Percentiles rank a stretch among this genome's conserved stretches.
Evolutionary conservation across 257 asterid genomes (phyloP).

Genomic region (Anisodus tanguticus): DNA sequence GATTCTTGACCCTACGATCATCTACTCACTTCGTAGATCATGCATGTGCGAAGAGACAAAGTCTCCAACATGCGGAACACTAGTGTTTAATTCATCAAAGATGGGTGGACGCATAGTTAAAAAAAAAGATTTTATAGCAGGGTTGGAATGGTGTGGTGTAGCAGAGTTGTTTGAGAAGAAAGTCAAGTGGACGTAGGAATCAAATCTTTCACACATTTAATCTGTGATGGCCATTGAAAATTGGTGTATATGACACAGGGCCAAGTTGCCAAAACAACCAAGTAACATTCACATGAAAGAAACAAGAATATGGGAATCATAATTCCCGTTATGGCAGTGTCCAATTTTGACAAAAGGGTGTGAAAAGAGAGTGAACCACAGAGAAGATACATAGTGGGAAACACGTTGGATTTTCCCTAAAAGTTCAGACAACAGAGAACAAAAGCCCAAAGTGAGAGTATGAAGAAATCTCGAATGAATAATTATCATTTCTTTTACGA

Average conservation of each 20-base stretch:
- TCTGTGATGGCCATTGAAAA: not conserved
- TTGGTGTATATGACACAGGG: not conserved
- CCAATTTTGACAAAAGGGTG: not conserved
- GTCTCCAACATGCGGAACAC: too few relatives aligned
- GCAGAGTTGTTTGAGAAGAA: too few relatives aligned
- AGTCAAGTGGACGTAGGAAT: not conserved
- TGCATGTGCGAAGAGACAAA: too few relatives aligned
- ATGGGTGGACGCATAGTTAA: too few relatives aligned
- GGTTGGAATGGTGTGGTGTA: not conserved
- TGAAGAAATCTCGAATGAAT: not conserved
- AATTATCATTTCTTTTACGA: not conserved
- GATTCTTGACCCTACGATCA: too few relatives aligned
- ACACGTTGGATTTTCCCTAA: not conserved
- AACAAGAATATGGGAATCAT: too few relatives aligned
- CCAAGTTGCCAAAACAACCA: not conserved
- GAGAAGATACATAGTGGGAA: not conserved
- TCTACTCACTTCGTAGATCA: too few relatives aligned
- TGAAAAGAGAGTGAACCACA: not conserved
- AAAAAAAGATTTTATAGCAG: too few relatives aligned
- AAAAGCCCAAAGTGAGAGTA: not conserved
- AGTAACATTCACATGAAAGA: not conserved
- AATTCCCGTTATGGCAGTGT: too few relatives aligned
- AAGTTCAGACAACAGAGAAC: slow-evolving; percentile 9
- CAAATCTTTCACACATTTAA: not conserved
- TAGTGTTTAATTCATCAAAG: too few relatives aligned